Conservation (phyloP, 2,329 filamentous ascomycete genomes). For the Periglandula ipomoeae region DNA sequence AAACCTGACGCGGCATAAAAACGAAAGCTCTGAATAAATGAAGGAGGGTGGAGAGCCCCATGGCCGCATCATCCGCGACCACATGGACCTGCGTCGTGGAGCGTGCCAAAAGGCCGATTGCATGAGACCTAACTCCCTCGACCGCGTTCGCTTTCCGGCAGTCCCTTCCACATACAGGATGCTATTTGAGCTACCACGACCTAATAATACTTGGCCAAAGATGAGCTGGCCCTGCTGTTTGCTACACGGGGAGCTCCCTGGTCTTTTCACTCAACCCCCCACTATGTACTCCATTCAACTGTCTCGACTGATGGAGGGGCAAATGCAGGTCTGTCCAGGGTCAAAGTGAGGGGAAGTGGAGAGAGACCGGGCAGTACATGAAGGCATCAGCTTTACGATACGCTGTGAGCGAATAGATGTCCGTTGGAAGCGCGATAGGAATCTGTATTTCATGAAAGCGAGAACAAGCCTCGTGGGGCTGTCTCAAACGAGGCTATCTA, state of each 20-base stretch:
- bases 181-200: not conserved
- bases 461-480: not conserved
- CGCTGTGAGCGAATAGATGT: not conserved
- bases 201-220: no score
- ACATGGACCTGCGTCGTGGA: constrained; percentile 6
- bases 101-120: constrained; percentile 5
- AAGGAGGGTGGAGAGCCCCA: not conserved
- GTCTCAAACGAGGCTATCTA: constrained; percentile 1
- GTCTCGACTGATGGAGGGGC: not conserved
- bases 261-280: not conserved
- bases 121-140: not conserved
- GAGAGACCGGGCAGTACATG: not conserved
- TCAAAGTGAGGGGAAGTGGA: constrained; percentile 1
- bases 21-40: not conserved
- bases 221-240: no score
- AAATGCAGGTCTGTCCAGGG: not conserved
- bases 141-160: not conserved
- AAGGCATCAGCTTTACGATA: not conserved
- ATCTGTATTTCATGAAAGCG: not conserved
- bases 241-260: not conserved
- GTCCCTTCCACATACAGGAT: not conserved
- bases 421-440: not conserved
- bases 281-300: not conserved
- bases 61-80: constrained; percentile 6
- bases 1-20: not conserved